phyloP scores from a whole-genome alignment of 345 rosid genomes.

The Camelina sativa region DNA sequence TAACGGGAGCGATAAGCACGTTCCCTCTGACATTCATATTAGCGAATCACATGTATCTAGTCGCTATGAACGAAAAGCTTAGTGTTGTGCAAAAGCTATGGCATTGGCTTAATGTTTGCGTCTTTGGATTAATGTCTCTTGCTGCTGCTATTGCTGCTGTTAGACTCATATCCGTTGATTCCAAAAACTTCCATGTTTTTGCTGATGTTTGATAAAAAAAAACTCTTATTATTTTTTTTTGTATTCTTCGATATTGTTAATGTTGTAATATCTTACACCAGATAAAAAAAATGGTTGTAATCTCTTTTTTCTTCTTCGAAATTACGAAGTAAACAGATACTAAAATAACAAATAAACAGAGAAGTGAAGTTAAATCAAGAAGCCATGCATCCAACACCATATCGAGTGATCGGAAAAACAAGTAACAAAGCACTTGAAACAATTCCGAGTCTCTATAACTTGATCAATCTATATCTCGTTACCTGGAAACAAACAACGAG shows the following conservation, averaged over 20 bases:
- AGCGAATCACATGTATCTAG: slow-evolving; percentile 86
- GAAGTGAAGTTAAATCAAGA: slow-evolving; percentile 27
- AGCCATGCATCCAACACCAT: slow-evolving; percentile 62
- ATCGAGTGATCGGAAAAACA: slow-evolving; percentile 64
- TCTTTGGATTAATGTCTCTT: slow-evolving; percentile 66
- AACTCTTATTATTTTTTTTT: not conserved
- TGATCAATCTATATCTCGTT: slow-evolving; percentile 72
- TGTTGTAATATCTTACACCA: slow-evolving; percentile 11
- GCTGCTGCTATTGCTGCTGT: slow-evolving; percentile 76
- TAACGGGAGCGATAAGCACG: slow-evolving; percentile 85
- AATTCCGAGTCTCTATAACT: slow-evolving; percentile 80
- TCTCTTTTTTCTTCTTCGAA: not conserved
- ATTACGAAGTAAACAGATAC: too few relatives aligned
- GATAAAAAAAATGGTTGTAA: not conserved
- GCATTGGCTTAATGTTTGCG: slow-evolving; percentile 85
- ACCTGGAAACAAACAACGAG: slow-evolving; percentile 60
- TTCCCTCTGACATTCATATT: slow-evolving; percentile 90
- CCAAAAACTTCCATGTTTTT: slow-evolving; percentile 77
- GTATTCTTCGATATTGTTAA: not conserved
- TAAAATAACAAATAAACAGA: not conserved
- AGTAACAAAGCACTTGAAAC: slow-evolving; percentile 44
- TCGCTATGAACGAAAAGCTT: slow-evolving; percentile 59
- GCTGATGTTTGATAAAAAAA: slow-evolving; percentile 59
- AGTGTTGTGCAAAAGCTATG: slow-evolving; percentile 56
- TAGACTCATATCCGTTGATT: slow-evolving; percentile 77